Conservation (phyloP, 2,329 filamentous ascomycete species). For the Talaromyces sp. region DNA sequence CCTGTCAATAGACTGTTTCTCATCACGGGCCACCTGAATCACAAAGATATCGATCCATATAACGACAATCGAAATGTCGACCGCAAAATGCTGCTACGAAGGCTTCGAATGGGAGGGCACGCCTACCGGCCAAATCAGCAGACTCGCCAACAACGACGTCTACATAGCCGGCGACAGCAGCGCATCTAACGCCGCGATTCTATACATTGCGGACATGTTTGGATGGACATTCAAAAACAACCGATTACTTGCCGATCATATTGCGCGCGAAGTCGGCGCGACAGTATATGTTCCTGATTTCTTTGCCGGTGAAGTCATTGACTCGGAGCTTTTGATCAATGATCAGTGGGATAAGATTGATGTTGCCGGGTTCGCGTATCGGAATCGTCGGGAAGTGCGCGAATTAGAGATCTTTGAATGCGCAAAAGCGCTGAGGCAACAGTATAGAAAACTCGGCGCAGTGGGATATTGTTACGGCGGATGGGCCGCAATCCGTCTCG, state of each 20-base stretch:
- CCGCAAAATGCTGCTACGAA: slow-evolving; percentile 22
- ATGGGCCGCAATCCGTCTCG: slow-evolving; percentile 51
- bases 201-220: slow-evolving; percentile 41
- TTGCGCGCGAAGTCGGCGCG: slow-evolving; percentile 43
- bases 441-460: slow-evolving; percentile 37
- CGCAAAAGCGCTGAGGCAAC: slow-evolving; percentile 33
- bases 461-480: slow-evolving; percentile 53
- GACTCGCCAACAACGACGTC: slow-evolving; percentile 30
- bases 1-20: background rate
- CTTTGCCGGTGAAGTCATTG: slow-evolving; percentile 36
- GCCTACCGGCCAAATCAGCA: slow-evolving; percentile 33
- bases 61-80: slow-evolving; percentile 3
- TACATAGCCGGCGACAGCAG: slow-evolving; percentile 40
- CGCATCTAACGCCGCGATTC: slow-evolving; percentile 29
- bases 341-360: slow-evolving; percentile 37
- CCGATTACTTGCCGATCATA: slow-evolving; percentile 48
- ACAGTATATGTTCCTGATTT: slow-evolving; percentile 47
- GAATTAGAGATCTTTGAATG: slow-evolving; percentile 37
- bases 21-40: too few relatives aligned
- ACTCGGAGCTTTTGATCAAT: slow-evolving; percentile 27
- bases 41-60: background rate
- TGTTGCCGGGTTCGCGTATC: slow-evolving; percentile 35
- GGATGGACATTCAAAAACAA: slow-evolving; percentile 47
- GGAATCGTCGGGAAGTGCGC: slow-evolving; percentile 38
- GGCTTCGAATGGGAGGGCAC: slow-evolving; percentile 43